These are phyloP conservation scores for Emydomyces testavorans DNA, from an alignment of 2,329 filamentous ascomycete genomes.

Conservation along the genomic window DNA sequence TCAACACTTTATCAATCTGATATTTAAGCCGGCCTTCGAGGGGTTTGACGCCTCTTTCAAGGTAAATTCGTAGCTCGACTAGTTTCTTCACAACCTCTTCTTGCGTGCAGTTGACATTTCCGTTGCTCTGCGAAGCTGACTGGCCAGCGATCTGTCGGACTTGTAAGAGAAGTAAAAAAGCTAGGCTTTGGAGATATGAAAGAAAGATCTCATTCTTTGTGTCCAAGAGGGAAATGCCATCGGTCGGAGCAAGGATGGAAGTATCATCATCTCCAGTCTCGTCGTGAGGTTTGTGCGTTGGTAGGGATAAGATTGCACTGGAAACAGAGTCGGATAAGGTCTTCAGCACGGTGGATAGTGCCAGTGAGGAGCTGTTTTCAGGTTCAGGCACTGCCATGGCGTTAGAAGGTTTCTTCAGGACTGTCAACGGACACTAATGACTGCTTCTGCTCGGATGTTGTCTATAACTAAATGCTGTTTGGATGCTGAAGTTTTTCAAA, in stretches of 20 bases:
- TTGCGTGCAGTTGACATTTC: constrained; percentile 25
- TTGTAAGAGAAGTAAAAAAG: constrained; percentile 75
- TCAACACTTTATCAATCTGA: constrained; percentile 88
- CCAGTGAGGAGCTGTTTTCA: neutral
- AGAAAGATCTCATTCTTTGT: constrained; percentile 95
- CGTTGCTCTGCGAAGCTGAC: constrained; percentile 15
- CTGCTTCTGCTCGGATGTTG: too few species aligned
- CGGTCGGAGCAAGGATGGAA: constrained; percentile 60
- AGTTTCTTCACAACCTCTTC: constrained; percentile 66
- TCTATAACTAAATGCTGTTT: too few species aligned
- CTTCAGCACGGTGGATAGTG: constrained; percentile 26
- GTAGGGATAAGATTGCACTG: constrained; percentile 28
- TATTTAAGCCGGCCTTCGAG: constrained; percentile 85
- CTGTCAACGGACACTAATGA: too few species aligned
- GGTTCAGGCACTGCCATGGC: neutral
- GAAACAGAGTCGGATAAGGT: constrained; percentile 28
- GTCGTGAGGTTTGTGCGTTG: constrained; percentile 19
- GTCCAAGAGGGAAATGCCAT: constrained; percentile 89
- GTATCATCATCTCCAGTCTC: constrained; percentile 48
- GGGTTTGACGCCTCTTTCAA: constrained; percentile 84
- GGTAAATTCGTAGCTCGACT: constrained; percentile 79
- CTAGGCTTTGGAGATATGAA: constrained; percentile 87
- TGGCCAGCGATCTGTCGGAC: constrained; percentile 46
- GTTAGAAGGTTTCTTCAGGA: too few species aligned
- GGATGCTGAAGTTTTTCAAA: too few species aligned